Evolutionary conservation across 2,329 filamentous ascomycete genomes (phyloP), one percentile per base, ranked within the genome.

Genomic region (Podosphaera aphanis): DNA sequence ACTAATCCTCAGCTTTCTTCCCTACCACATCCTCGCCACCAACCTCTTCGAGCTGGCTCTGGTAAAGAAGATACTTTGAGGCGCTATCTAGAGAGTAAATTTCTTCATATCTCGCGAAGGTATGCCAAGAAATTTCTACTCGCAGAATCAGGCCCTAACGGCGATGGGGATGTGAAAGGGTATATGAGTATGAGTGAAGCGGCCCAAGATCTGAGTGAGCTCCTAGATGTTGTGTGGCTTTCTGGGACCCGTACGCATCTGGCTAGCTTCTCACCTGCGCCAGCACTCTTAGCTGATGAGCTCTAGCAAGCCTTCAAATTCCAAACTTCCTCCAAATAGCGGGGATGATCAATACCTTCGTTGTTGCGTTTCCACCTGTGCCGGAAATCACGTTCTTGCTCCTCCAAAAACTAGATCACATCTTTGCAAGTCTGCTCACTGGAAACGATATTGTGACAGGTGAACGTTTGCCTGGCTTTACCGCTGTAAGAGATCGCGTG

Each of bases 191-290:
- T 57, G 51, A 49, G 40, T 37, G 53, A 59, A 56, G 71, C 84
- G 3, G 83, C 74, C 46, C 71, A 66, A 47, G 84, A 93, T 56
- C 61, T 93, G 0, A 80, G 86, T 47, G 68, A 69, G 5, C 59
- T 93, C 11, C 63, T 93, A 15, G 79, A 92, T 59, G 71, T 92
- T 6, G 63, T 93, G 4, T 95, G 88, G 88, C 71, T 83, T 19
- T 83, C 78, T 25, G 83, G 81, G 8, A 93, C 86, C 19, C 84
- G 84, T 85, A 67, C 59, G 82, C 68, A 25, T 27, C 13, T 20
- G 7, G 10, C 8, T 25, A 37, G 25, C 37, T 7, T 18, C 37
- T 7, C 13, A 25, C 13, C 15, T 7, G 20, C 18, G 11, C 47
- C 16, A 19, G 8, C 23, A 25, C 11, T 13, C 15, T 11, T 21